Percentiles rank a stretch among this genome's conserved stretches.
Conservation (phyloP, 352 stramenopile species). For the Phytophthora litchii region DNA sequence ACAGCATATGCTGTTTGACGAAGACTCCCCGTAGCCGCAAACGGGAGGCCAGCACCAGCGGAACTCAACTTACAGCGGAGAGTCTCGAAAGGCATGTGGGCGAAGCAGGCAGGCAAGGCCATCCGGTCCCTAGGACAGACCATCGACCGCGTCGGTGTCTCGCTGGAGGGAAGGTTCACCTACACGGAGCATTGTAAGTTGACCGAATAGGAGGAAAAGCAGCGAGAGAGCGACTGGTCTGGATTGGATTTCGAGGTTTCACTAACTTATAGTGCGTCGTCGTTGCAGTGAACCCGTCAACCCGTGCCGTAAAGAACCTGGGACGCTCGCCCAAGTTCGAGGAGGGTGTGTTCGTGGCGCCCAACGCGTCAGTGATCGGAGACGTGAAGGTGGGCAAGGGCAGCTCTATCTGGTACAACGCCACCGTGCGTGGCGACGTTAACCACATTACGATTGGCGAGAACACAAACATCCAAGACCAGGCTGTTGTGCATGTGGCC, state of each 20-base stretch:
- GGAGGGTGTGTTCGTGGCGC: constrained; percentile 85
- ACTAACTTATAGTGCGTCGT: constrained; percentile 5
- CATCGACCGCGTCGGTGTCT: constrained; percentile 86
- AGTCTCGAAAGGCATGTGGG: constrained; percentile 57
- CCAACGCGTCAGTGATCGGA: constrained; percentile 92
- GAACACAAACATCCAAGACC: constrained; percentile 93
- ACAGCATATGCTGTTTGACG: neutral
- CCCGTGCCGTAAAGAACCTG: constrained; percentile 73
- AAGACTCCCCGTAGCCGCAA: constrained; percentile 15
- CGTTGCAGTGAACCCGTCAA: constrained; percentile 81
- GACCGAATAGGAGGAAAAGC: too few species aligned
- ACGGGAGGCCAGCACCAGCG: constrained; percentile 45
- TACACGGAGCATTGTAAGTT: constrained; percentile 91
- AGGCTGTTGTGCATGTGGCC: constrained; percentile 93
- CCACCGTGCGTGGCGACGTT: constrained; percentile 91
- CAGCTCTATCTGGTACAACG: constrained; percentile 94
- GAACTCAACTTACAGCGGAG: constrained; percentile 31
- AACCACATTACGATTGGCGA: constrained; percentile 94
- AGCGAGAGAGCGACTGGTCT: neutral
- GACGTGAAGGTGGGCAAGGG: constrained; percentile 92
- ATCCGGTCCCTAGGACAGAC: constrained; percentile 86
- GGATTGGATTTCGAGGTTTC: constrained; percentile 5
- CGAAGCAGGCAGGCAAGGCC: constrained; percentile 79
- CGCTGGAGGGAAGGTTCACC: constrained; percentile 75
- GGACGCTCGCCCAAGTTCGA: constrained; percentile 67